Conservation (phyloP, 768 basidiomycete species). For the Tulasnella sp. region DNA sequence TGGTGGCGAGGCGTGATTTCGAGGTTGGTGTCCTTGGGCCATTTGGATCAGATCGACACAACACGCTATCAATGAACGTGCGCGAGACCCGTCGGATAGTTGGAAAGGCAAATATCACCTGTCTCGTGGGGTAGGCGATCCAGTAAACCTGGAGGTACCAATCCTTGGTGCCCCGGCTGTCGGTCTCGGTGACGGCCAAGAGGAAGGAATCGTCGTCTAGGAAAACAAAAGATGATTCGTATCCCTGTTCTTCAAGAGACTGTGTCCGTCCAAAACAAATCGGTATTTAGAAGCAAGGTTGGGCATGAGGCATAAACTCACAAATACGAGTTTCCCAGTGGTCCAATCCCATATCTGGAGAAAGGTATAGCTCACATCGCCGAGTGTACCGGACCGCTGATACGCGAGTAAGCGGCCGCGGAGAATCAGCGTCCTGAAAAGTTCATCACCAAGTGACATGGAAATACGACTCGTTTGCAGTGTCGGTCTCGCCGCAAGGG, state of each 20-base stretch:
- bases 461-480: neutral
- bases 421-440: neutral
- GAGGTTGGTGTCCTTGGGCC: too few species aligned
- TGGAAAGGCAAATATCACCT: too few species aligned
- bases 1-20: too few species aligned
- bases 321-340: neutral
- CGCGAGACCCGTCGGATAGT: too few species aligned
- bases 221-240: neutral
- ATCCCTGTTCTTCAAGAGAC: neutral
- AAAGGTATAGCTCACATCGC: neutral
- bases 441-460: neutral
- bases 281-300: neutral
- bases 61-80: too few species aligned
- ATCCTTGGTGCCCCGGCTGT: neutral
- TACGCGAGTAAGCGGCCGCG: constrained; percentile 1
- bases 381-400: neutral
- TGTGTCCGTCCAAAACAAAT: neutral
- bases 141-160: neutral
- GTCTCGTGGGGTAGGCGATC: too few species aligned
- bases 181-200: neutral
- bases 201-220: constrained; percentile 1
- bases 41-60: too few species aligned
- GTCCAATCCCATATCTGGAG: constrained; percentile 9
- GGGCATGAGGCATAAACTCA: neutral
- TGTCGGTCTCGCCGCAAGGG: neutral